Conservation (phyloP, 345 rosid genomes). For the Lepidium sativum region DNA sequence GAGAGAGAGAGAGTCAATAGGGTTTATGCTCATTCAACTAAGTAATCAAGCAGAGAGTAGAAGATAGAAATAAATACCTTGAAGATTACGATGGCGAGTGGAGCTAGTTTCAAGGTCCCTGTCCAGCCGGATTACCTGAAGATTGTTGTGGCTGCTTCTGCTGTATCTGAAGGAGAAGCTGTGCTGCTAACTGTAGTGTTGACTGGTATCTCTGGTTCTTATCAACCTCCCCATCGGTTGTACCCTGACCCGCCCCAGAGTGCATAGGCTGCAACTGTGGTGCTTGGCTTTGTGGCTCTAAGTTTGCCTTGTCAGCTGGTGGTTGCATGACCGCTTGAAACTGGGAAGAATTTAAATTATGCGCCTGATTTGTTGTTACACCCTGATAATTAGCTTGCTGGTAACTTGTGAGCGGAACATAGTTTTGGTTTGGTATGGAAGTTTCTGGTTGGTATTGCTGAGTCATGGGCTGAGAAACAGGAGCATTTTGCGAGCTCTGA, state of each 20-base stretch:
- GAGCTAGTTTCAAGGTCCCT: conserved; percentile 28
- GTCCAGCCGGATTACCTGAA: conserved; percentile 38
- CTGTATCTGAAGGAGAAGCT: conserved; percentile 80
- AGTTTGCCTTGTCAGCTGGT: conserved; percentile 36
- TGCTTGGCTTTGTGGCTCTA: conserved; percentile 43
- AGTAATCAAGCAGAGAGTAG: background rate
- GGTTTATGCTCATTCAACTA: conserved; percentile 1
- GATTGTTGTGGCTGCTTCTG: conserved; percentile 53
- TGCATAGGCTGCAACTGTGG: conserved; percentile 47
- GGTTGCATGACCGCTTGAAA: conserved; percentile 41
- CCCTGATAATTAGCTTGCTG: conserved; percentile 32
- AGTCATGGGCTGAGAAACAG: conserved; percentile 41
- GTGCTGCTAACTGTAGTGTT: conserved; percentile 88
- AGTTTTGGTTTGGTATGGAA: conserved; percentile 35
- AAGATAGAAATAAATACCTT: conserved; percentile 14
- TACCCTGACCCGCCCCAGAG: conserved; percentile 43
- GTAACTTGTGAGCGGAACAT: conserved; percentile 31
- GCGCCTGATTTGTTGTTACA: conserved; percentile 42
- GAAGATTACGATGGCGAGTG: background rate
- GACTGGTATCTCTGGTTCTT: conserved; percentile 88
- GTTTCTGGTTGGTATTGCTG: conserved; percentile 57
- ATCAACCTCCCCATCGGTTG: conserved; percentile 60
- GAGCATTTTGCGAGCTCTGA: conserved; percentile 44
- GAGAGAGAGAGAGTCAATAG: too few relatives aligned
- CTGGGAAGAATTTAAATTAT: conserved; percentile 39